Evolutionary conservation across 768 basidiomycete species (phyloP).

Genomic region (Termitomyces sp.): DNA sequence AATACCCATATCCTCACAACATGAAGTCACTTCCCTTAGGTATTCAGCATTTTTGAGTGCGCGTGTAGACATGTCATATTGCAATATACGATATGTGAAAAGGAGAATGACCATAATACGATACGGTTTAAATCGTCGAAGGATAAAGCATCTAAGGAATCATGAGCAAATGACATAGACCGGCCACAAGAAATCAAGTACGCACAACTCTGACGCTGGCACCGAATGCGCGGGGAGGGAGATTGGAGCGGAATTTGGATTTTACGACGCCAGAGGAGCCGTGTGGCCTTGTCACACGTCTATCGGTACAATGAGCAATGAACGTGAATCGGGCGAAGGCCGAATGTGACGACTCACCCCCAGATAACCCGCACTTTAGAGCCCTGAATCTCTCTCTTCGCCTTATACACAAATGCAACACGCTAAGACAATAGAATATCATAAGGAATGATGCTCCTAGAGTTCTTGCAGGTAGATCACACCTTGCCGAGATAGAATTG

Average conservation of each 20-base stretch:
- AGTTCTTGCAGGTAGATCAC: constrained; percentile 16
- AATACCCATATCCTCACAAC: neutral
- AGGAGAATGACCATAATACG: constrained; percentile 28
- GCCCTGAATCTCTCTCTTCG: constrained; percentile 90
- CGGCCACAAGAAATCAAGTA: constrained; percentile 13
- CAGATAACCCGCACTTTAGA: constrained; percentile 97
- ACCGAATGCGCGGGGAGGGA: constrained; percentile 93
- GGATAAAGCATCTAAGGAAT: constrained; percentile 82
- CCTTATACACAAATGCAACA: constrained; percentile 97
- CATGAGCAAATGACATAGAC: constrained; percentile 3
- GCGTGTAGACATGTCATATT: constrained; percentile 42
- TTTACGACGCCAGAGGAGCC: constrained; percentile 95
- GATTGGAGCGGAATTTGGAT: constrained; percentile 93
- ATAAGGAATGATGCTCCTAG: neutral
- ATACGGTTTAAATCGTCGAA: constrained; percentile 62
- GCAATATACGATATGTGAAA: constrained; percentile 33
- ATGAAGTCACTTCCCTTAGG: neutral
- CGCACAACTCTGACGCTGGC: constrained; percentile 86
- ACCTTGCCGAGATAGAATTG: constrained; percentile 99
- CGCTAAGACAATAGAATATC: constrained; percentile 44
- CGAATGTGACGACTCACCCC: constrained; percentile 56
- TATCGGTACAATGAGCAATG: constrained; percentile 19
- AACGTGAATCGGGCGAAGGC: neutral
- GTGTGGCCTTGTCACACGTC: constrained; percentile 90
- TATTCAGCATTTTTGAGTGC: constrained; percentile 9